Conservation (phyloP, 2,329 filamentous ascomycete genomes). For the Cordyceps cicadae region DNA sequence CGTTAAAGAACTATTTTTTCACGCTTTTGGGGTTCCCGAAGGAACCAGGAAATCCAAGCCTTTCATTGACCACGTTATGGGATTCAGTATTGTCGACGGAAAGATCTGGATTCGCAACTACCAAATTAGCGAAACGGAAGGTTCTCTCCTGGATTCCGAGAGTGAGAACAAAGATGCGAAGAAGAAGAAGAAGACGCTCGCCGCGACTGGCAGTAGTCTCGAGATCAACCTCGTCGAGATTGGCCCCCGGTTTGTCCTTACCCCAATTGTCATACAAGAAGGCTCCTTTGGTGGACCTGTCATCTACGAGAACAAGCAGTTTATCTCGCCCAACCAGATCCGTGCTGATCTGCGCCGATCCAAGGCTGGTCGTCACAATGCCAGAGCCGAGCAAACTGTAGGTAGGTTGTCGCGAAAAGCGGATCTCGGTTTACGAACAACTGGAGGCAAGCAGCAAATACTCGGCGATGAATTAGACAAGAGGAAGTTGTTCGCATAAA, state of each 20-base stretch:
- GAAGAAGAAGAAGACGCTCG: constrained; percentile 27
- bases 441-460: constrained; percentile 49
- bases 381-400: constrained; percentile 63
- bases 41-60: constrained; percentile 85
- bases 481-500: constrained; percentile 63
- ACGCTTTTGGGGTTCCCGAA: constrained; percentile 87
- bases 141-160: constrained; percentile 35
- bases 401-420: constrained; percentile 68
- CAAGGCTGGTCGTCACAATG: constrained; percentile 71
- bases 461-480: constrained; percentile 67
- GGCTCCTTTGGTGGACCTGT: constrained; percentile 92
- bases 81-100: constrained; percentile 80
- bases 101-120: constrained; percentile 97
- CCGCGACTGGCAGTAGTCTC: constrained; percentile 64
- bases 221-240: constrained; percentile 85
- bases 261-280: constrained; percentile 90
- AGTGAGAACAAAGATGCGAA: constrained; percentile 37
- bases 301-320: constrained; percentile 97
- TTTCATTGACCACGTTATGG: constrained; percentile 92
- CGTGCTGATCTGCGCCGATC: constrained; percentile 68
- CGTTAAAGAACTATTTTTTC: constrained; percentile 82
- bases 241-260: constrained; percentile 84
- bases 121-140: constrained; percentile 78
- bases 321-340: constrained; percentile 92
- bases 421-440: constrained; percentile 64